Percentiles rank a stretch among this genome's conserved stretches.
These are phyloP conservation scores for Vigna angularis DNA, from an alignment of 306 rosid species.

Conservation along the genomic window DNA sequence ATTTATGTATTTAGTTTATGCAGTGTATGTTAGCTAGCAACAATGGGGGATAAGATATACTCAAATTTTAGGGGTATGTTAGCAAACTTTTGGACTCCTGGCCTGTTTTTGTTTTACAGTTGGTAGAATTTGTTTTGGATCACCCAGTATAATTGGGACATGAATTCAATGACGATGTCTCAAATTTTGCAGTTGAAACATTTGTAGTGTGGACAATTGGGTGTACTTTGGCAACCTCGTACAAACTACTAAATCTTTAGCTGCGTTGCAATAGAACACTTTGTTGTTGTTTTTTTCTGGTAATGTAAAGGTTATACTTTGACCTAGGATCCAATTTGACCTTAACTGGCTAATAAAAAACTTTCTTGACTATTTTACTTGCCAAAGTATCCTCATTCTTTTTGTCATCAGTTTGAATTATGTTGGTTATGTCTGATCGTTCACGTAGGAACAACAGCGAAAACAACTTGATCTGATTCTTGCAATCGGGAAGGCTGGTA, in stretches of 20 bases:
- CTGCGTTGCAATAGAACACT: background rate
- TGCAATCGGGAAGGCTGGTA: constrained; percentile 71
- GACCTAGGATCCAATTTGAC: constrained; percentile 10
- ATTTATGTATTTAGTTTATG: background rate
- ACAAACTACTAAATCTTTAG: constrained; percentile 2
- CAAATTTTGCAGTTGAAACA: background rate
- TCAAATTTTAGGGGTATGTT: background rate
- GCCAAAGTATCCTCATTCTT: constrained; percentile 16
- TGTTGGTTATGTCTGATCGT: constrained; percentile 34
- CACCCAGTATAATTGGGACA: background rate
- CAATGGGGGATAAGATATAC: background rate
- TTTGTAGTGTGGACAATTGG: background rate
- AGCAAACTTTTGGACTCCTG: background rate
- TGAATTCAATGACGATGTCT: background rate
- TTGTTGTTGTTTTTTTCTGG: background rate
- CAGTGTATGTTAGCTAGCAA: background rate
- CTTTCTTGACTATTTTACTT: constrained; percentile 15
- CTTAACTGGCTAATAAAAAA: background rate
- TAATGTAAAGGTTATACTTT: background rate
- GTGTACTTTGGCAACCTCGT: background rate
- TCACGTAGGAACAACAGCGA: constrained; percentile 81
- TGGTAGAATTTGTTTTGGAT: background rate
- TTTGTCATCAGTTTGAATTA: constrained; percentile 12
- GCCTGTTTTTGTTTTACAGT: background rate
- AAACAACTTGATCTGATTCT: constrained; percentile 89